Conservation (phyloP, 2,329 filamentous ascomycete species). For the Botryosphaeria dothidea region DNA sequence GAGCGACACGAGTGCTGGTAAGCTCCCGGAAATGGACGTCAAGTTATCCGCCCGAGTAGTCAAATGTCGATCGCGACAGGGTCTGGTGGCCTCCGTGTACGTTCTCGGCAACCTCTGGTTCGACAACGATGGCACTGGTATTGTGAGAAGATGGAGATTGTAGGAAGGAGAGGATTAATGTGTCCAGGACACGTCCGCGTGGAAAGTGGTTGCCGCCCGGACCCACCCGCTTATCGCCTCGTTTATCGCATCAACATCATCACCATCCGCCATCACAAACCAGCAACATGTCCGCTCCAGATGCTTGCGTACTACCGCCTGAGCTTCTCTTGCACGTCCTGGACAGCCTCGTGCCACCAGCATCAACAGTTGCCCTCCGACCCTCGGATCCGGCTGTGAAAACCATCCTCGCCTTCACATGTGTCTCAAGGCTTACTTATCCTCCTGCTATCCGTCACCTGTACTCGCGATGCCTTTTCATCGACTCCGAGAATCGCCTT, state of each 20-base stretch:
- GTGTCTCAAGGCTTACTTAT: slow-evolving; percentile 47
- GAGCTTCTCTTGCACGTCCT: slow-evolving; percentile 33
- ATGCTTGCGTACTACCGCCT: slow-evolving; percentile 23
- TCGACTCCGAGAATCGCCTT: slow-evolving; percentile 40
- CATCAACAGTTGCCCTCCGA: slow-evolving; percentile 30
- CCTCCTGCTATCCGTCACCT: slow-evolving; percentile 45
- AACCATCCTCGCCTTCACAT: slow-evolving; percentile 48
- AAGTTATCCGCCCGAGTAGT: too few species aligned
- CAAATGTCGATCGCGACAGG: too few species aligned
- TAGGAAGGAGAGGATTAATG: too few species aligned
- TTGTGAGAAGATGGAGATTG: too few species aligned
- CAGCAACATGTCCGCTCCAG: not conserved
- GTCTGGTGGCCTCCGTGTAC: too few species aligned
- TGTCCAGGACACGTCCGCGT: too few species aligned
- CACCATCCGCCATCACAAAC: not conserved
- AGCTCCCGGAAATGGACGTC: too few species aligned
- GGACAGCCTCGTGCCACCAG: slow-evolving; percentile 26
- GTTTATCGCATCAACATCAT: not conserved
- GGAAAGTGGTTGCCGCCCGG: not conserved
- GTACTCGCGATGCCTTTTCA: slow-evolving; percentile 48
- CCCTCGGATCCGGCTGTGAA: slow-evolving; percentile 44
- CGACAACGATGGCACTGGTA: too few species aligned
- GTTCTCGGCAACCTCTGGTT: too few species aligned
- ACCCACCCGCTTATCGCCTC: not conserved
- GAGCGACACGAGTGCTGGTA: too few species aligned